Base-by-base conservation (phyloP, 1,139 yeast species). In the Tardiomyces digboiensis region DNA sequence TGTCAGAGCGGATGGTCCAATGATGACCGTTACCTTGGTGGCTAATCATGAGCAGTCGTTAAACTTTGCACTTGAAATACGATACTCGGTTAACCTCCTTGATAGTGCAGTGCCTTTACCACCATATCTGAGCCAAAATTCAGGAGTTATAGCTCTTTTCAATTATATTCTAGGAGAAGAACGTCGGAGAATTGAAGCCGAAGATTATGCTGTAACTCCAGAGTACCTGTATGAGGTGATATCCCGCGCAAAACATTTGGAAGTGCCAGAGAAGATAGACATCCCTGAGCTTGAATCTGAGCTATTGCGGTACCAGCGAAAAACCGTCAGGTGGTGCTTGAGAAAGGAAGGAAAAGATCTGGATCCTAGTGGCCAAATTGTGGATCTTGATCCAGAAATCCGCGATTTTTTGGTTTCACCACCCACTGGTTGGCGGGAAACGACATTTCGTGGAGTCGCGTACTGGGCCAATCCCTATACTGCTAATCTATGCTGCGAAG, bases 281-380 rank as follows among this genome's bases (percentile, higher is more conserved):
- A 16, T 16, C 18, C 37, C 37, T 3, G 37, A 33, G 19, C 37
- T 33, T 20, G 37, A 33, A 20, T 14, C 19, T 16, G 19, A 16
- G 37, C 37, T 33, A 6, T 33, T 81, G 19, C 67, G 68, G 6
- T 85, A 80, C 50, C 95, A 85, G 56, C 65, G 71, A 5, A 76
- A 74, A 42, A 72, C 91, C 0, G 74, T 85, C 0, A 60, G 68
- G 21, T 85, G 94, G 94, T 65, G 82, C 51, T 59, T 85, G 6
- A 51, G 64, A 0, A 71, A 70, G 49, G 95, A 85, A 56, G 75
- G 80, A 26, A 73, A 71, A n/a, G 44, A 47, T 6, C 68, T 75
- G 45, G 64, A 69, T 44, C 52, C 54, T 12, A 50, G 56, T 0
- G 49, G 49, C 5, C 7, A 41, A 1, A 57, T 62, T 0, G 51